Conservation (phyloP, 768 basidiomycete species). For the Serpula lacrymans region DNA sequence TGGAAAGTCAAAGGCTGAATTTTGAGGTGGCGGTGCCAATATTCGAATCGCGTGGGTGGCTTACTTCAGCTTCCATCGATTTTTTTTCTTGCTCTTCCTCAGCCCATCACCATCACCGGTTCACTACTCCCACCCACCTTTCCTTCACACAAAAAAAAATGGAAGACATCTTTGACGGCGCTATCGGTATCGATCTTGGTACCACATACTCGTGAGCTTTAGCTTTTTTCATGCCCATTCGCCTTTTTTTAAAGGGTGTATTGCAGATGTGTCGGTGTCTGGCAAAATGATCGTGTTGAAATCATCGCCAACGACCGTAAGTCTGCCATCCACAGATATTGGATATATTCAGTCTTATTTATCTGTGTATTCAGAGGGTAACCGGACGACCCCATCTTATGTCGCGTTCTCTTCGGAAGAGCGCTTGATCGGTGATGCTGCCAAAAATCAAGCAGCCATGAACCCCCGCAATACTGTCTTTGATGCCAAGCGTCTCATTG, state of each 20-base stretch:
- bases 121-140: slow-evolving; percentile 29
- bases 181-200: slow-evolving; percentile 95
- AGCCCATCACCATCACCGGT: slow-evolving; percentile 32
- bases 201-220: slow-evolving; percentile 89
- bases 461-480: slow-evolving; percentile 99
- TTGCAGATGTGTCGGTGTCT: slow-evolving; percentile 92
- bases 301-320: slow-evolving; percentile 96
- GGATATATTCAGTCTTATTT: neutral
- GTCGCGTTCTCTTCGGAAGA: slow-evolving; percentile 97
- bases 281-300: slow-evolving; percentile 99
- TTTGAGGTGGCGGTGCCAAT: slow-evolving; percentile 29
- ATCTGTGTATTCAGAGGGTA: slow-evolving; percentile 66
- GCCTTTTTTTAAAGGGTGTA: slow-evolving; percentile 7
- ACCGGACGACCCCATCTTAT: slow-evolving; percentile 98
- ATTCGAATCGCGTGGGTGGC: slow-evolving; percentile 23
- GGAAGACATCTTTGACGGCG: slow-evolving; percentile 94
- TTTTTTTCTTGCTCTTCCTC: slow-evolving; percentile 34
- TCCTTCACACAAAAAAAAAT: slow-evolving; percentile 49
- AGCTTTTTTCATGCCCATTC: slow-evolving; percentile 14
- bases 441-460: slow-evolving; percentile 99
- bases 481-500: slow-evolving; percentile 98
- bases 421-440: slow-evolving; percentile 98
- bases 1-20: slow-evolving; percentile 13
- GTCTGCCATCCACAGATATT: slow-evolving; percentile 25
- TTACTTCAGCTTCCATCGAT: slow-evolving; percentile 56